Percentiles rank a stretch among this genome's conserved stretches.
Conservation (phyloP, 2,329 filamentous ascomycete species). For the Epichloe gansuensis region DNA sequence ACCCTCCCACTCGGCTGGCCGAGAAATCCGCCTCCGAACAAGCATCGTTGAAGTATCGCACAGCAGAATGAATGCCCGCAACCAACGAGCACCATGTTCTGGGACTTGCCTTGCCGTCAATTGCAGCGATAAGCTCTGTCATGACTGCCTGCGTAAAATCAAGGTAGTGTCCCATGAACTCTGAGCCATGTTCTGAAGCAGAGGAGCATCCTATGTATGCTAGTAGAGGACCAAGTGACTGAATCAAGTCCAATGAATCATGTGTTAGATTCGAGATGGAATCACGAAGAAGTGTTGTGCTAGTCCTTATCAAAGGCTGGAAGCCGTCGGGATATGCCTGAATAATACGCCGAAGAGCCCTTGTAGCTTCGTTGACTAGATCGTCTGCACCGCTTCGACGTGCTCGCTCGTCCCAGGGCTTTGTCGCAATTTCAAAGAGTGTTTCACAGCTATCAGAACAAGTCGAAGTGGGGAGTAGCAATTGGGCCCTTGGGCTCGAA, state of each 20-base stretch:
- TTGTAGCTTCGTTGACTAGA: constrained; percentile 28
- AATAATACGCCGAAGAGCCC: constrained; percentile 27
- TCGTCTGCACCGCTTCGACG: constrained; percentile 18
- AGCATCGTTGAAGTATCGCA: constrained; percentile 29
- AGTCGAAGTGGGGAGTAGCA: constrained; percentile 22
- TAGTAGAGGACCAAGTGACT: constrained; percentile 29
- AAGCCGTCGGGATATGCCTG: constrained; percentile 24
- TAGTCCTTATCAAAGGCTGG: constrained; percentile 18
- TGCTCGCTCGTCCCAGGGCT: constrained; percentile 11
- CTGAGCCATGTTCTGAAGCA: constrained; percentile 6
- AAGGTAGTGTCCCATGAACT: constrained; percentile 27
- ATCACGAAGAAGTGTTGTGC: constrained; percentile 14
- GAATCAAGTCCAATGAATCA: constrained; percentile 17
- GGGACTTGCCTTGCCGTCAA: constrained; percentile 20
- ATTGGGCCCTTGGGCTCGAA: constrained; percentile 2
- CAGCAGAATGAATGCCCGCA: constrained; percentile 22
- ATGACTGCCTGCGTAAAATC: constrained; percentile 24
- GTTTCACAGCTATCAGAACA: constrained; percentile 26
- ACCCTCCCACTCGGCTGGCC: constrained; percentile 10
- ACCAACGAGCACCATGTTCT: constrained; percentile 26
- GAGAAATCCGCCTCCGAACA: constrained; percentile 15
- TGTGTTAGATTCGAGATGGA: constrained; percentile 11
- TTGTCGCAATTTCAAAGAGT: constrained; percentile 19
- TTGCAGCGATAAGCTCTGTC: constrained; percentile 21
- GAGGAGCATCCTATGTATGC: constrained; percentile 37